Base-by-base conservation (phyloP, 2,329 filamentous ascomycete species). In the Fusarium nelsonii region DNA sequence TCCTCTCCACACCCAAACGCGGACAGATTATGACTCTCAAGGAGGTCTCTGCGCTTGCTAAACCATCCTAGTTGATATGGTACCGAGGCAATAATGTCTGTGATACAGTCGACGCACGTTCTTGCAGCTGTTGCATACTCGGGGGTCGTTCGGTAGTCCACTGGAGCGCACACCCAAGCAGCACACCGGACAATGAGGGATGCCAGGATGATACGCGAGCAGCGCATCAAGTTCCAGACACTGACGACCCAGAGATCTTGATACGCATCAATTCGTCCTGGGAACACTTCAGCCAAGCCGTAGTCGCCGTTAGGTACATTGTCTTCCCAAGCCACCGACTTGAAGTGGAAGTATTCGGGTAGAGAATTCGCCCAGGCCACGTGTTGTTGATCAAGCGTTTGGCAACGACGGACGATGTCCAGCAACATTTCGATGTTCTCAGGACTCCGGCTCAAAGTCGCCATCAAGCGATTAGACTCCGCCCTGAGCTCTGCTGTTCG, bases 51-150 rank as follows among this genome's bases (percentile, higher is more conserved):
- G 60, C 80, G 78, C 55, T 81, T 82, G 15, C 83, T 77, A 57
- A 86, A 85, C 86, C 87, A 89, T 40, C 87, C 87, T 3, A 90
- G 81, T 72, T 87, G 84, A 68, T 85, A 90, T 1, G 88, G 88
- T n/a, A 89, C 84, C 3, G 84, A 86, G 2, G 88, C 86, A 54
- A 90, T 82, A 37, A 90, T 84, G 68, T 90, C 88, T 4, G 83
- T 82, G 65, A 90, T 87, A 54, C 81, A 82, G 45, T 87, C 84
- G 39, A 81, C 80, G 52, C 83, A 87, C 3, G 81, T 81, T 37
- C 84, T 78, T 16, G 84, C 82, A 6, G 85, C 84, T 1, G 83
- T 83, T 12, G 86, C 86, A 68, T 90, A 90, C 75, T 90, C 86
- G 18, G 86, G 84, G 8, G 87, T 90, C 2, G 87, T 89, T 41